Evolutionary conservation across 345 rosid genomes (phyloP), one percentile per base, ranked within the genome.

Genomic region (Erucastrum elatum): DNA sequence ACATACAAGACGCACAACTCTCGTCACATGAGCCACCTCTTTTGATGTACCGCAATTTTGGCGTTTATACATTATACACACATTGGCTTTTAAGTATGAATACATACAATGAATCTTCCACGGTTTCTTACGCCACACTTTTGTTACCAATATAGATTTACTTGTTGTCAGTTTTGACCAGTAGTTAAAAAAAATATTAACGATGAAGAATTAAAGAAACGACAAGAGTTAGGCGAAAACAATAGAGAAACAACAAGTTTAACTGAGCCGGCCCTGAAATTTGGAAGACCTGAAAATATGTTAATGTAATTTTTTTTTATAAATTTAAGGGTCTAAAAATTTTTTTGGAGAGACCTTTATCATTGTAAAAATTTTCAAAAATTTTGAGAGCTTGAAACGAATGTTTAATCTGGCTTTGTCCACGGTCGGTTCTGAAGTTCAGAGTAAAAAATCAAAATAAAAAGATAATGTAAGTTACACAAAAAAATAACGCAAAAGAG

Each of bases 1-100:
- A 44, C 12, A 15, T 62, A 77, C 67, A 58, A 41, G 72, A 64
- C 35, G 29, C 46, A 17, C 29, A 64, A 55, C 59, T 64, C 75
- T 70, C 26, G 46, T 53, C 81, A 77, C 76, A 64, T 64, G 81
- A 77, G 72, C 76, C 67, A 77, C 53, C 67, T 71, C 81, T 77
- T 71, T 77, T 27, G 71, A 10, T 70, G 41, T 70, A 70, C 56
- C 75, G 51, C 65, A 16, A 53, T 27, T 55, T 71, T 70, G 81
- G 76, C 71, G 65, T 71, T 64, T 64, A 49, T 49, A 49, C 55
- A 49, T 49, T 49, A 44, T 3, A 12, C 53, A 35, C 59, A 67
- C 34, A 76, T 60, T 70, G 37, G 80, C 65, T 64, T 71, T 77
- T 49, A 49, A 17, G 56, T 49, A 49, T n/a, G 17, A 13, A n/a